Evolutionary conservation across 345 rosid genomes (phyloP).

Genomic region (Gossypium anomalum): DNA sequence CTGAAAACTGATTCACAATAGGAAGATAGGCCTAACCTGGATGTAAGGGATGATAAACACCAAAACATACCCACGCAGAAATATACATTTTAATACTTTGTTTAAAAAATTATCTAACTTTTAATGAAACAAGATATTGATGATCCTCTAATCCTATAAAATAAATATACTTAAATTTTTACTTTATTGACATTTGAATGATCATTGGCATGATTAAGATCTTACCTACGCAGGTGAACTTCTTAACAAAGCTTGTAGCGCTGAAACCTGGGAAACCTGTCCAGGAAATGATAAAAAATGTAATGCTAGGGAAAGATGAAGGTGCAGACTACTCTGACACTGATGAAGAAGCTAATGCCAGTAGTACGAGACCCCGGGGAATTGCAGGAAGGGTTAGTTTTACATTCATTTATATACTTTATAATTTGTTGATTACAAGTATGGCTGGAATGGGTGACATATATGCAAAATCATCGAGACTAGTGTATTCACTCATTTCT

Average conservation of each 20-base stretch:
- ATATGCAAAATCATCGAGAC: not conserved
- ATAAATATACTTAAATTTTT: not conserved
- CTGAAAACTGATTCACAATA: not conserved
- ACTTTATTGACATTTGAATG: not conserved
- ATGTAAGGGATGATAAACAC: not conserved
- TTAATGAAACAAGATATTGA: not conserved
- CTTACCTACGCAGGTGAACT: constrained; percentile 61
- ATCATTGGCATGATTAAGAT: not conserved
- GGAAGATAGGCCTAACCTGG: not conserved
- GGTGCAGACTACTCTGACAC: constrained; percentile 58
- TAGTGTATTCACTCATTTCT: constrained; percentile 19
- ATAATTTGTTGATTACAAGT: not conserved
- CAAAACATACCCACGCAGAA: not conserved
- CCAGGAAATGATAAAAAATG: constrained; percentile 72
- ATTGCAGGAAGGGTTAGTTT: constrained; percentile 65
- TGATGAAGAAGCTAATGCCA: constrained; percentile 33
- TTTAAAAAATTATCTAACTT: not conserved
- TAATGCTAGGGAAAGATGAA: constrained; percentile 90
- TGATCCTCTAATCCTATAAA: not conserved
- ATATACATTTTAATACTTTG: not conserved
- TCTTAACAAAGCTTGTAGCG: constrained; percentile 82
- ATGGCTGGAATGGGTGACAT: not conserved
- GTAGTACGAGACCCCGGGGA: constrained; percentile 36
- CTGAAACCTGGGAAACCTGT: constrained; percentile 77
- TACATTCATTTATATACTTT: not conserved